These are phyloP conservation scores for Epichloe brachyelytri DNA, from an alignment of 2,329 filamentous ascomycete genomes.

Conservation along the genomic window DNA sequence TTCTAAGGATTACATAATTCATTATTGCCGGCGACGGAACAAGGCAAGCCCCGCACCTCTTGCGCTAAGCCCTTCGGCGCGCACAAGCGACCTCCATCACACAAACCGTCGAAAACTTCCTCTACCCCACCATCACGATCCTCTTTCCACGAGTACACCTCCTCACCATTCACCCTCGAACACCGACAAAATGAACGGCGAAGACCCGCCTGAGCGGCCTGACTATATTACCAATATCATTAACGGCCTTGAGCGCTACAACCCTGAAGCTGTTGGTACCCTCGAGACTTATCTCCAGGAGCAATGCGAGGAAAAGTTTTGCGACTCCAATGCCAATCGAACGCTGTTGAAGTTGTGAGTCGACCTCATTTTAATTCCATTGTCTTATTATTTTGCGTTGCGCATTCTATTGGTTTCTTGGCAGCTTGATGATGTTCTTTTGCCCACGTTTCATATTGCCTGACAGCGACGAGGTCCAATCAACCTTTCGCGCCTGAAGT, in stretches of 20 bases:
- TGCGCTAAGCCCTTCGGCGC: constrained; percentile 23
- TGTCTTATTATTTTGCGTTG: not conserved
- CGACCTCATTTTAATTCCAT: not conserved
- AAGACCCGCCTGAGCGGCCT: constrained; percentile 84
- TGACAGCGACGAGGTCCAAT: constrained; percentile 48
- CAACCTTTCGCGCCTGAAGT: constrained; percentile 9
- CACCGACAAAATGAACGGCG: constrained; percentile 47
- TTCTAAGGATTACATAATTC: not conserved
- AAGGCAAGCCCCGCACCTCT: constrained; percentile 13
- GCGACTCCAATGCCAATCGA: constrained; percentile 93
- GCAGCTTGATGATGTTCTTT: constrained; percentile 54
- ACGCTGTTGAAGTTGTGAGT: constrained; percentile 95
- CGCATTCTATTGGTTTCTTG: constrained; percentile 5
- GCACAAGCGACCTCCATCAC: constrained; percentile 26
- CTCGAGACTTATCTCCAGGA: constrained; percentile 91
- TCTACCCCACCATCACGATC: constrained; percentile 29
- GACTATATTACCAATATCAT: constrained; percentile 88
- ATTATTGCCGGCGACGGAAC: constrained; percentile 7
- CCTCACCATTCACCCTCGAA: constrained; percentile 10
- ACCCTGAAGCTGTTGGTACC: constrained; percentile 84
- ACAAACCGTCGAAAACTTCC: constrained; percentile 30
- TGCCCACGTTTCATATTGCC: constrained; percentile 98
- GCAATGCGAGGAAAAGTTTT: constrained; percentile 90
- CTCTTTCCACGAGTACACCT: constrained; percentile 15
- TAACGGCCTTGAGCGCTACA: constrained; percentile 95